Evolutionary conservation across 306 rosid genomes (phyloP).

Genomic region (Clitoria ternatea): DNA sequence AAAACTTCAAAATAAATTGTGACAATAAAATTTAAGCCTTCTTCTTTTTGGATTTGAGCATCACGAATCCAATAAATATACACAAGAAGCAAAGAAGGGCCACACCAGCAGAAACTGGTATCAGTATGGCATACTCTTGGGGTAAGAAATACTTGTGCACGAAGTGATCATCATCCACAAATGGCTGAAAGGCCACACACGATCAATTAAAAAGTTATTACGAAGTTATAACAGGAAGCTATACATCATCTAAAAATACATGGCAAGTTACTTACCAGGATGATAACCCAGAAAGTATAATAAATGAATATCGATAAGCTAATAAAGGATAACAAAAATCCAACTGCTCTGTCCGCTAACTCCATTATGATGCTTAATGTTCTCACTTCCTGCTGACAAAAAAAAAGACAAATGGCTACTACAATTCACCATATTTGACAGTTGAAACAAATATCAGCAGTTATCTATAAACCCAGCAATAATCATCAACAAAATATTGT

Average conservation of each 20-base stretch:
- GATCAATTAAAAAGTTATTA: neutral
- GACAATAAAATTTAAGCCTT: constrained; percentile 40
- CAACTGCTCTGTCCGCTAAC: constrained; percentile 79
- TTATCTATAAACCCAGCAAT: neutral
- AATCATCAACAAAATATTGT: neutral
- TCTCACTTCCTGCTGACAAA: constrained; percentile 41
- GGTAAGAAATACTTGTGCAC: constrained; percentile 81
- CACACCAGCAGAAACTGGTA: constrained; percentile 75
- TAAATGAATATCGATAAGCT: constrained; percentile 84
- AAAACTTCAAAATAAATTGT: neutral
- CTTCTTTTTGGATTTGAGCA: constrained; percentile 96
- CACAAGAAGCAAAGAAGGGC: constrained; percentile 71
- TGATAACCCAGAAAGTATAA: constrained; percentile 92
- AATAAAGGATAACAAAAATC: constrained; percentile 62
- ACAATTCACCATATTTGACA: neutral
- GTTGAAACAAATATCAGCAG: neutral
- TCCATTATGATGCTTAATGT: constrained; percentile 50
- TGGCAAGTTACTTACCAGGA: constrained; percentile 58
- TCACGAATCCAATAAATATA: constrained; percentile 72
- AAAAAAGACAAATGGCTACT: constrained; percentile 16
- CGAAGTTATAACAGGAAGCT: neutral
- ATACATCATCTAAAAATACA: neutral
- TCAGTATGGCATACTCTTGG: constrained; percentile 80
- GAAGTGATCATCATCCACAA: constrained; percentile 85
- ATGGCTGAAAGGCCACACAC: constrained; percentile 71